Evolutionary conservation across 768 basidiomycete species (phyloP), one percentile per base, ranked within the genome.

Genomic region (Artomyces pyxidatus): DNA sequence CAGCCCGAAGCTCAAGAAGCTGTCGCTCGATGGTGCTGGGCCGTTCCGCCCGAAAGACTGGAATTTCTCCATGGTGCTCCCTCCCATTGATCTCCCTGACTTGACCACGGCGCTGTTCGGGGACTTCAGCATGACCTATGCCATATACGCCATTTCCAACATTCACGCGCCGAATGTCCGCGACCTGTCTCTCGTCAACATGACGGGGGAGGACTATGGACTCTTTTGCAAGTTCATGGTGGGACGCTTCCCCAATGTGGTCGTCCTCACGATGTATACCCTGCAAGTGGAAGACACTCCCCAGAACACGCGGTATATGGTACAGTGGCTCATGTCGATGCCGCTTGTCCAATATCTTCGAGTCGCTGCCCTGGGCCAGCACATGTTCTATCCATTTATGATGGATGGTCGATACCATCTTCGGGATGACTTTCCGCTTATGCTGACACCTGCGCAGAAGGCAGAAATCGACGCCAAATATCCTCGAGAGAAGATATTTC

Each of bases 21-120:
- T 88, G 37, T 68, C 75, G 16, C 58, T 88, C 29, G 79, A 85
- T 58, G 77, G 77, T 43, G 82, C 81, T 23, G 81, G 83, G 5
- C 82, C 84, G 19, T 54, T 61, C 37, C 52, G 59, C 47, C n/a
- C n/a, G n/a, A 69, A 59, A 55, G 49, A 60, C 42, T 52, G 6
- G 23, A 48, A 30, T 30, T 61, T 58, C 27, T 59, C 60, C 21
- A 41, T 54, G 43, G 45, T 37, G 23, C 42, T 66, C 11, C 45
- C 52, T 1, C 75, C 81, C 5, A 59, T 86, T 49, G 49, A 61
- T 4, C 73, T 86, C 43, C 70, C 67, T 10, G 56, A 67, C 26
- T 70, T 88, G 11, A 72, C 68, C 50, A 71, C 70, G 37, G 66
- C 88, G 12, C 66, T 76, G 35, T 53, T 85, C n/a, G 80, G 79